phyloP scores from a whole-genome alignment of 1,284 basidiomycete genomes.

The Moesziomyces antarcticus region DNA sequence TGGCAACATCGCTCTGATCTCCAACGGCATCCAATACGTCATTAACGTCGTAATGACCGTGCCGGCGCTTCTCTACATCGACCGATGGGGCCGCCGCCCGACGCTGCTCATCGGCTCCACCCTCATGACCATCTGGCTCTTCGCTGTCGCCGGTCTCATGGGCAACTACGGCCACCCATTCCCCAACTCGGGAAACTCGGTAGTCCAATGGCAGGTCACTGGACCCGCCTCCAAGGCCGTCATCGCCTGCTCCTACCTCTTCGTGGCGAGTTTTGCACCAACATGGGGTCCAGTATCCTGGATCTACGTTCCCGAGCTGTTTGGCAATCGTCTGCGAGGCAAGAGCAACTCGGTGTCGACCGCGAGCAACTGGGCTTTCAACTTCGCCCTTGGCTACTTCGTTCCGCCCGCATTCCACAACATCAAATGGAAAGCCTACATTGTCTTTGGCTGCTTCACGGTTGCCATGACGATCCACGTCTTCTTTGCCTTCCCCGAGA shows the following conservation, averaged over 20 bases:
- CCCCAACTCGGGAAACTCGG: conserved; percentile 7
- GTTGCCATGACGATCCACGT: conserved; percentile 41
- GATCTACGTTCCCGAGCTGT: conserved; percentile 39
- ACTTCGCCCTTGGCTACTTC: conserved; percentile 40
- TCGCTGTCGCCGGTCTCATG: conserved; percentile 36
- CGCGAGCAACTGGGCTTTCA: conserved; percentile 27
- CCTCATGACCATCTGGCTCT: conserved; percentile 44
- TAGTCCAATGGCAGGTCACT: conserved; percentile 37
- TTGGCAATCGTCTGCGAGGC: conserved; percentile 27
- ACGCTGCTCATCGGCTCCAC: conserved; percentile 42
- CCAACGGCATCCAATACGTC: conserved; percentile 45
- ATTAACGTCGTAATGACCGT: conserved; percentile 55
- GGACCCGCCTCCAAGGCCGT: conserved; percentile 35
- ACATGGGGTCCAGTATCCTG: conserved; percentile 33
- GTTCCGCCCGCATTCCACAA: conserved; percentile 36
- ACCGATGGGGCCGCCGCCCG: conserved; percentile 50
- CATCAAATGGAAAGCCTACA: conserved; percentile 49
- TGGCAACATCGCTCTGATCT: conserved; percentile 25
- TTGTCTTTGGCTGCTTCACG: conserved; percentile 38
- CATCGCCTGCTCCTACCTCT: conserved; percentile 47
- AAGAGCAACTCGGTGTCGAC: conserved; percentile 39
- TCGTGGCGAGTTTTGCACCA: conserved; percentile 43
- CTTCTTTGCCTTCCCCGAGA: conserved; percentile 47
- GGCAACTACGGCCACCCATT: conserved; percentile 24
- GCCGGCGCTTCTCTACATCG: conserved; percentile 44